phyloP scores from a whole-genome alignment of 2,329 filamentous ascomycete genomes.

The Neurospora crassa region DNA sequence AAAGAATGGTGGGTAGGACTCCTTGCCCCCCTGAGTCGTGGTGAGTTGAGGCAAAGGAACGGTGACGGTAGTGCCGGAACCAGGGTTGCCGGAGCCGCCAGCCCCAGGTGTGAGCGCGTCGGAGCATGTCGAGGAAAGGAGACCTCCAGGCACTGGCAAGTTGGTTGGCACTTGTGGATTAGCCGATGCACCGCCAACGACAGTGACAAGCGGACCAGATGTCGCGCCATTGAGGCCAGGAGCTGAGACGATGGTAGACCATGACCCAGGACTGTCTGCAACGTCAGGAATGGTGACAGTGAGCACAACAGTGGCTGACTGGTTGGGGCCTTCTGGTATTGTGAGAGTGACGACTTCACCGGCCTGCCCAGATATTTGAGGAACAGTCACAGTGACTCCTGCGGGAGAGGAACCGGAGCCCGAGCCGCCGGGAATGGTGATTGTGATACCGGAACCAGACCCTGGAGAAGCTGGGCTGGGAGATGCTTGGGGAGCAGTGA shows the following conservation, averaged over 20 bases:
- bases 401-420: not conserved
- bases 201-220: constrained; percentile 10
- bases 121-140: not conserved
- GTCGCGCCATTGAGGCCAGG: constrained; percentile 6
- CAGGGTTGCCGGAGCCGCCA: not conserved
- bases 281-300: constrained; percentile 12
- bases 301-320: constrained; percentile 6
- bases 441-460: constrained; percentile 3
- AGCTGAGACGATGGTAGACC: constrained; percentile 12
- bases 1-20: not conserved
- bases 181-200: constrained; percentile 7
- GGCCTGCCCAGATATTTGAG: constrained; percentile 1
- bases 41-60: not conserved
- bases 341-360: constrained; percentile 11
- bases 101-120: not conserved
- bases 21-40: not conserved
- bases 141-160: not conserved
- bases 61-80: constrained; percentile 2
- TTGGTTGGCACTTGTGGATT: not conserved
- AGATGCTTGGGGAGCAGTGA: constrained; percentile 6
- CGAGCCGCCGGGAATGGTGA: not conserved
- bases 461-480: not conserved
- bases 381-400: constrained; percentile 1
- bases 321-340: constrained; percentile 4
- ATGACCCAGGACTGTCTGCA: constrained; percentile 5